Percentiles rank a stretch among this genome's conserved stretches.
Evolutionary conservation across 345 rosid species (phyloP).

Genomic region (Raphanus sativus): DNA sequence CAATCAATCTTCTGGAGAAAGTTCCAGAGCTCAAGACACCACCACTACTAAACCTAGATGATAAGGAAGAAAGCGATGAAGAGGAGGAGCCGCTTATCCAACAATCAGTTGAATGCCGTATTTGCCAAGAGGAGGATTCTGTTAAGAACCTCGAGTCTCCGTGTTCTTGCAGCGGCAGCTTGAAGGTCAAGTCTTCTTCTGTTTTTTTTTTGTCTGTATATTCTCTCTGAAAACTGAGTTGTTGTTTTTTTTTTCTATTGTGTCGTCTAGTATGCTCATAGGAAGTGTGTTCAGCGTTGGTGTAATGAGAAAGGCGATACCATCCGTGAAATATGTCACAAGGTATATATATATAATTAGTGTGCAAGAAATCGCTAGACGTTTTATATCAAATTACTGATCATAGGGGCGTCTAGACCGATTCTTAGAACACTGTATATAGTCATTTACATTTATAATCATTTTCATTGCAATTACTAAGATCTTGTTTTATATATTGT

Average conservation of each 20-base stretch:
- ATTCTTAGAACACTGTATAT: neutral
- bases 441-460: neutral
- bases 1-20: slow-evolving; percentile 40
- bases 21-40: slow-evolving; percentile 37
- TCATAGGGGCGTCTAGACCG: neutral
- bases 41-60: slow-evolving; percentile 32
- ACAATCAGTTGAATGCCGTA: slow-evolving; percentile 81
- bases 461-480: slow-evolving; percentile 7
- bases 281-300: slow-evolving; percentile 99
- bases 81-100: slow-evolving; percentile 73
- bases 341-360: slow-evolving; percentile 47
- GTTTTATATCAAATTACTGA: neutral
- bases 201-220: neutral
- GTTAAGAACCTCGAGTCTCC: slow-evolving; percentile 81
- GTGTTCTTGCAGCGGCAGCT: slow-evolving; percentile 93
- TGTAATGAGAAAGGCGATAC: slow-evolving; percentile 94
- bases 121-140: slow-evolving; percentile 95
- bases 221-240: neutral
- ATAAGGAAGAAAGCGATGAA: slow-evolving; percentile 29
- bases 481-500: neutral
- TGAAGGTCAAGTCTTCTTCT: slow-evolving; percentile 58
- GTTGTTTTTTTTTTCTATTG: neutral
- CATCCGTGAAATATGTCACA: slow-evolving; percentile 92
- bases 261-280: slow-evolving; percentile 76
- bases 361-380: neutral